Evolutionary conservation across 768 basidiomycete species (phyloP), one percentile per base, ranked within the genome.

Genomic region (Suillus fuscotomentosus): DNA sequence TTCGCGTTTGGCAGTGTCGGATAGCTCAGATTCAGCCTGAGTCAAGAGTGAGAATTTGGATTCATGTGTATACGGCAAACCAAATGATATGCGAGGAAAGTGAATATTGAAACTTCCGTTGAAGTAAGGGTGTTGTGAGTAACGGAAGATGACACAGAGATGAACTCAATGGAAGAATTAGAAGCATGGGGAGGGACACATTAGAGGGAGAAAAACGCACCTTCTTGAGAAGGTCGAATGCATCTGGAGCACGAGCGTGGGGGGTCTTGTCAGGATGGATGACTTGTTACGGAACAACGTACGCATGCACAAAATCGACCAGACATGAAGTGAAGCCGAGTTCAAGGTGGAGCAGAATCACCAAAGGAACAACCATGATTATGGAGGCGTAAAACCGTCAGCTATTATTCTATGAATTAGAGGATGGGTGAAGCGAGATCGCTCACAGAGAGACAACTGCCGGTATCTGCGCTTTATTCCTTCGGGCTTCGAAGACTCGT

Each of bases 191-290:
- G 27, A 43, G 10, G 53, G 15, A 4, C 13, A 17, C 13, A 45
- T 41, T 15, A 38, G 15, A 17, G 27, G 50, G 50, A 50, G 22
- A 36, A n/a, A 62, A 13, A 67, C 77, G 13, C 60, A 91, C 94
- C 87, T 97, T 97, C 82, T 97, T 97, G 55, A 97, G 83, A 41
- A 94, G 72, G 76, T 97, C 95, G 73, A 97, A 97, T 1, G 95
- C 95, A 78, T 97, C 94, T 70, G 94, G 90, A 60, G 94, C 92
- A 71, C 88, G 86, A 36, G 86, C 82, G 78, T 97, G 94, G 74
- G 92, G 81, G 70, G 91, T 91, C 84, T 99, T 99, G 82, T 99
- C 97, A 66, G 97, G 97, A 83, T 99, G 97, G 72, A 99, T 98
- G 77, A 97, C 93, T 95, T 74, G 66, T 67, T 70, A 69, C 76